Conservation (phyloP, 2,329 filamentous ascomycete genomes). For the Epichloe festucae region DNA sequence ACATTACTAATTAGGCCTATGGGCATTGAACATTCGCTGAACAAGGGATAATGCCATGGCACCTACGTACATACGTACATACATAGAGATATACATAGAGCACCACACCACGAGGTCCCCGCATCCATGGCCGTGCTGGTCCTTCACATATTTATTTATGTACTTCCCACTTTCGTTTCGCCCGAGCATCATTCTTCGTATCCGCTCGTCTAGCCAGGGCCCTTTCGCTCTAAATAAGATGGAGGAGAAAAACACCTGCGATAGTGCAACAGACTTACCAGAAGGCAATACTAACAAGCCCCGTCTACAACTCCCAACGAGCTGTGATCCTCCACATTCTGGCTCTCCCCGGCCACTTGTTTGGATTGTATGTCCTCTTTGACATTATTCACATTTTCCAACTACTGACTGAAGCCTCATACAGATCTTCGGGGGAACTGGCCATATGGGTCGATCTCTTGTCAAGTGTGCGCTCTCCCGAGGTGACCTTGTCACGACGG, state of each 20-base stretch:
- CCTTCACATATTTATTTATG: neutral
- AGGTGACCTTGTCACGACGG: slow-evolving; percentile 73
- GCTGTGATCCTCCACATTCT: slow-evolving; percentile 71
- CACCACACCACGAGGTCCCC: neutral
- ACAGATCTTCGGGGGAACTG: slow-evolving; percentile 93
- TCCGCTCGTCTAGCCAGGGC: neutral
- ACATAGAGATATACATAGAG: too few species aligned
- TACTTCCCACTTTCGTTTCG: too few species aligned
- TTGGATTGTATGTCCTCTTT: slow-evolving; percentile 50
- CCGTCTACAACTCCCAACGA: slow-evolving; percentile 52
- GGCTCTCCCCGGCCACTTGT: slow-evolving; percentile 63
- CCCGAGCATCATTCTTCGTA: neutral
- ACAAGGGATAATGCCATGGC: neutral
- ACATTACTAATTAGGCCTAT: too few species aligned
- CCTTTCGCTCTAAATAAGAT: slow-evolving; percentile 3
- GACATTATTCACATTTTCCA: neutral
- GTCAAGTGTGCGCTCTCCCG: slow-evolving; percentile 70
- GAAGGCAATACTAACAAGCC: slow-evolving; percentile 15
- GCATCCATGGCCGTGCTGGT: neutral
- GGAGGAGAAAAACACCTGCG: slow-evolving; percentile 9
- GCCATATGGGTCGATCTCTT: slow-evolving; percentile 86
- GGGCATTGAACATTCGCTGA: neutral
- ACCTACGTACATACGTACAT: neutral
- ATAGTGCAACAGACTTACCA: slow-evolving; percentile 7
- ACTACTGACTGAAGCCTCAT: slow-evolving; percentile 1